phyloP scores from a whole-genome alignment of 345 rosid species.

The Pugionium dolabratum region DNA sequence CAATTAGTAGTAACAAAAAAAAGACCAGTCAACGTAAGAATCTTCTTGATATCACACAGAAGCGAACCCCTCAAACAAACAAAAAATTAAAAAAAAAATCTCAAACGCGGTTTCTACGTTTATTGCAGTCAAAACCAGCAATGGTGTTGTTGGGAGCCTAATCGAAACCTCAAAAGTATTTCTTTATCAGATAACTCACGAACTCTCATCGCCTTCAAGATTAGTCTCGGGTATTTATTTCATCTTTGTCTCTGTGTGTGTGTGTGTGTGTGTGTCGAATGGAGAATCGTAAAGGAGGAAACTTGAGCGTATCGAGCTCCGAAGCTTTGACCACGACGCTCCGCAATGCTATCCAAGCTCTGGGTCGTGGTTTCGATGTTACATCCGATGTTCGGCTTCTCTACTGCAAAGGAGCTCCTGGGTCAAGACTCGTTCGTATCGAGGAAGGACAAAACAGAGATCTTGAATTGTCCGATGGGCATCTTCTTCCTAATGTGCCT shows the following conservation, averaged over 20 bases:
- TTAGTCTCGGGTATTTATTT: conserved; percentile 2
- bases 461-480: conserved; percentile 58
- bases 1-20: conserved; percentile 34
- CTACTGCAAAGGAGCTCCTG: conserved; percentile 91
- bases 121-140: conserved; percentile 43
- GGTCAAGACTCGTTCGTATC: conserved; percentile 72
- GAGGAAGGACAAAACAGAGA: conserved; percentile 66
- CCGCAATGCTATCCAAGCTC: conserved; percentile 81
- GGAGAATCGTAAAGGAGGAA: conserved; percentile 42
- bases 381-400: conserved; percentile 92
- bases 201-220: conserved; percentile 28
- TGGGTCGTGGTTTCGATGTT: conserved; percentile 94
- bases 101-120: conserved; percentile 44
- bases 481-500: conserved; percentile 58
- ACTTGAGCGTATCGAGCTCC: conserved; percentile 34
- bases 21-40: conserved; percentile 45
- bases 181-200: conserved; percentile 4
- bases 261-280: conserved; percentile 1
- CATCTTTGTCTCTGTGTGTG: not conserved
- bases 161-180: conserved; percentile 25
- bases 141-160: conserved; percentile 40
- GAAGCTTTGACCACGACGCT: conserved; percentile 78
- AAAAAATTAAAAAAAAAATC: not conserved
- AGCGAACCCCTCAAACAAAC: not conserved
- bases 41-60: conserved; percentile 39